Percentiles rank a stretch among this genome's conserved stretches.
phyloP scores from a whole-genome alignment of 306 rosid genomes.

The Quercus agrifolia region DNA sequence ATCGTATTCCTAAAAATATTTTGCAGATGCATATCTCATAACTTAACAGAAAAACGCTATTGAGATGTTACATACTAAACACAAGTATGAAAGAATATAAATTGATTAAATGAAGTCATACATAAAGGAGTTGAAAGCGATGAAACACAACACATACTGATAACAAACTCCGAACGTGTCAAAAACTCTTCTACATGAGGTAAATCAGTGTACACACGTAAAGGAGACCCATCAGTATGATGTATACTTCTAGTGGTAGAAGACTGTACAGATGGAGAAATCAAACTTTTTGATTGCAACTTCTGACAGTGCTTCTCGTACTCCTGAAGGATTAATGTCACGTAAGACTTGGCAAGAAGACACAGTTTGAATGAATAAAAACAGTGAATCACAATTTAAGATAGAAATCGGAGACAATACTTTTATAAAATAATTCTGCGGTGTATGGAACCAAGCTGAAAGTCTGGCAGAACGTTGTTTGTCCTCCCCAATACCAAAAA shows the following conservation, averaged over 20 bases:
- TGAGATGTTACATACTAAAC: not conserved
- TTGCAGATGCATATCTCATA: not conserved
- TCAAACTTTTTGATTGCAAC: conserved; percentile 34
- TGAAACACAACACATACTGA: conserved; percentile 54
- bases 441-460: conserved; percentile 89
- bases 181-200: conserved; percentile 86
- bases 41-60: not conserved
- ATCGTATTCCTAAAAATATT: not conserved
- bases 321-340: conserved; percentile 49
- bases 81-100: not conserved
- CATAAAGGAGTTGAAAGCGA: not conserved
- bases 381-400: conserved; percentile 15
- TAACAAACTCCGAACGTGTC: conserved; percentile 63
- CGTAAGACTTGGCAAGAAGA: conserved; percentile 12
- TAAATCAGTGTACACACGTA: conserved; percentile 75
- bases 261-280: conserved; percentile 19
- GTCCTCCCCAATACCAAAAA: conserved; percentile 85
- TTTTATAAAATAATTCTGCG: conserved; percentile 68
- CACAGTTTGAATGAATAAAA: conserved; percentile 5
- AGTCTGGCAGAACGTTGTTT: conserved; percentile 92
- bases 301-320: conserved; percentile 53
- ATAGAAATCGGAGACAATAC: conserved; percentile 42
- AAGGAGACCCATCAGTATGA: conserved; percentile 33
- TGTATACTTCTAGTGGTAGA: conserved; percentile 32
- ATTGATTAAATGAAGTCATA: not conserved